Evolutionary conservation across 257 asterid genomes (phyloP).

Genomic region (Nicotiana obtusifolia): DNA sequence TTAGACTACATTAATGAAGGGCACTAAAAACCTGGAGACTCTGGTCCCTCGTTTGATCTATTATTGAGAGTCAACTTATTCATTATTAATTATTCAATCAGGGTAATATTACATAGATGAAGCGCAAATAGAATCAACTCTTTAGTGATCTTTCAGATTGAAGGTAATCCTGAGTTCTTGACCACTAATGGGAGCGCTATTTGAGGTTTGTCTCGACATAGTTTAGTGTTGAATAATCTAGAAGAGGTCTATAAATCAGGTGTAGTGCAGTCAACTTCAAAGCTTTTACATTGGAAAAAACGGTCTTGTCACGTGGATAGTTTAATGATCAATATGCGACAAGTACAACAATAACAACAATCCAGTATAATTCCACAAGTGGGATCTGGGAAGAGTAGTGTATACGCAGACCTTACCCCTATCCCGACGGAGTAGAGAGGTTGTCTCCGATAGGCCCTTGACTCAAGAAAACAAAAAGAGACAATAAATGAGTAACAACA

Average conservation of each 20-base stretch:
- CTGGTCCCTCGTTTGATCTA: neutral
- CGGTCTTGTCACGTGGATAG: too few relatives aligned
- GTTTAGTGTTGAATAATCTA: neutral
- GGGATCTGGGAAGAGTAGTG: fast-evolving
- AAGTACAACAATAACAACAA: too few relatives aligned
- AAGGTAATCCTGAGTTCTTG: neutral
- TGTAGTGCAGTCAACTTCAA: neutral
- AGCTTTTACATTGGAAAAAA: neutral
- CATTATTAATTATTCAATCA: neutral
- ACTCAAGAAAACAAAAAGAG: too few relatives aligned
- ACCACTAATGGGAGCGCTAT: neutral
- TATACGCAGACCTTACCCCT: too few relatives aligned
- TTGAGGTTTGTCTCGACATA: neutral
- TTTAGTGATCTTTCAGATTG: neutral
- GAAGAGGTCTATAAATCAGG: neutral
- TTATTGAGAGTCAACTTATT: neutral
- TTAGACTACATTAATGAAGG: neutral
- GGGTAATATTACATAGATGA: neutral
- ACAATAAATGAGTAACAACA: too few relatives aligned
- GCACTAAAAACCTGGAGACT: neutral
- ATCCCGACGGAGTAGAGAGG: too few relatives aligned
- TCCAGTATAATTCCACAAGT: fast-evolving
- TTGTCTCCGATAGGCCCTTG: too few relatives aligned
- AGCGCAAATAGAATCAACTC: neutral
- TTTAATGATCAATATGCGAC: too few relatives aligned